Percentiles rank a stretch among this genome's conserved stretches.
Evolutionary conservation across 2,329 filamentous ascomycete genomes (phyloP).

Genomic region (Aspergillus ustus): DNA sequence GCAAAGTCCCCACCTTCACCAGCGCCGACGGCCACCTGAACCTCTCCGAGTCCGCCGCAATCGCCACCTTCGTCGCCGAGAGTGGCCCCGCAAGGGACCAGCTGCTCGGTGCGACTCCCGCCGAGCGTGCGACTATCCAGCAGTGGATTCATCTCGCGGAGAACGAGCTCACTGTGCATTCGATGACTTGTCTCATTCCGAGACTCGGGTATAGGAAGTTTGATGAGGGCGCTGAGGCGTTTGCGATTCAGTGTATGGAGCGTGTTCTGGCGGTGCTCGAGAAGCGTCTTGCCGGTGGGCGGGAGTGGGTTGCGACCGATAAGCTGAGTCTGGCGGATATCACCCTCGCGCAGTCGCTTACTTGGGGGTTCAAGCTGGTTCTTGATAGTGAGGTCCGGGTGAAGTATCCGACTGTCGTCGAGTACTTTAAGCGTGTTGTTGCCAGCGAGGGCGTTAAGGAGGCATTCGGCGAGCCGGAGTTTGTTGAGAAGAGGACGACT

Average conservation of each 20-base stretch:
- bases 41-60: slow-evolving; percentile 54
- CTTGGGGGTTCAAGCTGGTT: slow-evolving; percentile 31
- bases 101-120: slow-evolving; percentile 50
- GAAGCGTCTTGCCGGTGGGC: slow-evolving; percentile 24
- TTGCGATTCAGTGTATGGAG: slow-evolving; percentile 25
- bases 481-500: slow-evolving; percentile 17
- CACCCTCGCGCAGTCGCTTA: slow-evolving; percentile 28
- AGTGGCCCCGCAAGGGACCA: slow-evolving; percentile 51
- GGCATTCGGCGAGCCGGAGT: slow-evolving; percentile 17
- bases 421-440: slow-evolving; percentile 25
- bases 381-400: slow-evolving; percentile 34
- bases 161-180: slow-evolving; percentile 27
- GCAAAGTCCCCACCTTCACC: slow-evolving; percentile 58
- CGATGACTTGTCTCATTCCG: slow-evolving; percentile 27
- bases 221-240: slow-evolving; percentile 28
- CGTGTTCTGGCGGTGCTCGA: slow-evolving; percentile 27
- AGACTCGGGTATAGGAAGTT: slow-evolving; percentile 26
- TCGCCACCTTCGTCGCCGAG: slow-evolving; percentile 53
- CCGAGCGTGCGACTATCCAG: slow-evolving; percentile 48
- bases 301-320: slow-evolving; percentile 27
- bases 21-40: slow-evolving; percentile 53
- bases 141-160: slow-evolving; percentile 55
- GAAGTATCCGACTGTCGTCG: slow-evolving; percentile 28
- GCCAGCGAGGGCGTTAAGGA: slow-evolving; percentile 13
- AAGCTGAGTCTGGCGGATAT: slow-evolving; percentile 36